Evolutionary conservation across 2,329 filamentous ascomycete species (phyloP), one percentile per base, ranked within the genome.

Genomic region (Penicillium decumbens): DNA sequence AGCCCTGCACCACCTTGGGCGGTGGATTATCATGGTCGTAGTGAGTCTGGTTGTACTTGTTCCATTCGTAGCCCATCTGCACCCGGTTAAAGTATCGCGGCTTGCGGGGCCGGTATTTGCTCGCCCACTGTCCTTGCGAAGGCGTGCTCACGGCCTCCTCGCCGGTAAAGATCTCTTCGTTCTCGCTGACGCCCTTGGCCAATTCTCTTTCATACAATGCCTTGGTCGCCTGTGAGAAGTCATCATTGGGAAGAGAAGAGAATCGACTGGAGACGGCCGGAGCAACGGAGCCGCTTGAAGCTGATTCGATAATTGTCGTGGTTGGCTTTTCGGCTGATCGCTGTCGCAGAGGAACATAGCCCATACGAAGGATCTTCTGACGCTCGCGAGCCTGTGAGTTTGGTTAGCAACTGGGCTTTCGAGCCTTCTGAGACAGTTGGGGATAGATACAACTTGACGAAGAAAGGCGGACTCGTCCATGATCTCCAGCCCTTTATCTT

Each of bases 11-110:
- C 6, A 98, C 92, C 73, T 95, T 96, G 24, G 93, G 93, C 1
- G 93, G 93, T 2, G 93, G 93, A 64, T 97, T 96, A 67, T 97
- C 92, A 69, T 96, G 89, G 69, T 97, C 93, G 74, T 98, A 98
- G 72, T 98, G 93, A 10, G 93, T 98, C 73, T 98, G 93, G 66
- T 98, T 98, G 79, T 98, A 98, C 72, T 98, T 98, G 77, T 98
- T 98, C 93, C 93, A 98, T 71, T 98, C 93, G 70, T 97, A 98
- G 45, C 93, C 93, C 88, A 96, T 96, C 71, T 95, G 91, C 41
- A 97, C 91, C 35, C 93, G 86, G 67, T 97, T 97, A 79, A 98
- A 98, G 73, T 96, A 97, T 52, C 87, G 83, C 10, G 93, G 93
- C 72, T 97, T 98, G 55, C 93, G 82, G 6, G 92, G 90, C 33